Conservation (phyloP, 2,329 filamentous ascomycete genomes). For the Leptographium wingfieldii region DNA sequence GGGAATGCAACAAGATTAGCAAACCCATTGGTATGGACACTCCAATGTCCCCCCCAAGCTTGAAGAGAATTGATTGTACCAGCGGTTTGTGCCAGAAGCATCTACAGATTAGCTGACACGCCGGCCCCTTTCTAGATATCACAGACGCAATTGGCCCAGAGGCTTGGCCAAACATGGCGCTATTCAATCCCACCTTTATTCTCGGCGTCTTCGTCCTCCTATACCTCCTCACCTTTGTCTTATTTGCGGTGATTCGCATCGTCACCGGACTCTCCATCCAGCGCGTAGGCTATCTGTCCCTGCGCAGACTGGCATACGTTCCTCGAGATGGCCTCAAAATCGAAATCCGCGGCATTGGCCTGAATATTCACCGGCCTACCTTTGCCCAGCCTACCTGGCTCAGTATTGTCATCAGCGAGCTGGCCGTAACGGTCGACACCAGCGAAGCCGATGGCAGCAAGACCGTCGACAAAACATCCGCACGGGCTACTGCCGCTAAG, state of each 20-base stretch:
- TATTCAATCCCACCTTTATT: conserved; percentile 66
- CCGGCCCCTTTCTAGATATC: neutral
- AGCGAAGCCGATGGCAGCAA: conserved; percentile 46
- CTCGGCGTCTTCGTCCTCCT: conserved; percentile 73
- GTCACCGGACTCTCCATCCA: conserved; percentile 92
- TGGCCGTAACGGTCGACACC: conserved; percentile 73
- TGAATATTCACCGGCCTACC: conserved; percentile 83
- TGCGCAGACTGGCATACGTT: conserved; percentile 82
- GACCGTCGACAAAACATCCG: conserved; percentile 16
- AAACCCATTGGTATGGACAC: neutral
- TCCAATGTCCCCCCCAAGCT: too few relatives aligned
- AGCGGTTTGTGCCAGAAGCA: neutral
- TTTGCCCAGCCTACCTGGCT: conserved; percentile 97
- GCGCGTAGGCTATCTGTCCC: conserved; percentile 81
- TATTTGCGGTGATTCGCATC: conserved; percentile 87
- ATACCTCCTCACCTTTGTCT: conserved; percentile 83
- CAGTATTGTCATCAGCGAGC: conserved; percentile 75
- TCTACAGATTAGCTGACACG: neutral
- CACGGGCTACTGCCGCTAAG: conserved; percentile 13
- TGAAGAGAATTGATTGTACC: neutral
- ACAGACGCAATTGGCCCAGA: neutral
- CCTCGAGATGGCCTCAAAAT: conserved; percentile 80
- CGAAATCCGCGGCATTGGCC: conserved; percentile 76
- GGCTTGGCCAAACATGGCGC: conserved; percentile 37
- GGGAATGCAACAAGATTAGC: conserved; percentile 5